Conservation (phyloP, 371 early-diverging fungal genomes). For the Actinomortierella wolfii region DNA sequence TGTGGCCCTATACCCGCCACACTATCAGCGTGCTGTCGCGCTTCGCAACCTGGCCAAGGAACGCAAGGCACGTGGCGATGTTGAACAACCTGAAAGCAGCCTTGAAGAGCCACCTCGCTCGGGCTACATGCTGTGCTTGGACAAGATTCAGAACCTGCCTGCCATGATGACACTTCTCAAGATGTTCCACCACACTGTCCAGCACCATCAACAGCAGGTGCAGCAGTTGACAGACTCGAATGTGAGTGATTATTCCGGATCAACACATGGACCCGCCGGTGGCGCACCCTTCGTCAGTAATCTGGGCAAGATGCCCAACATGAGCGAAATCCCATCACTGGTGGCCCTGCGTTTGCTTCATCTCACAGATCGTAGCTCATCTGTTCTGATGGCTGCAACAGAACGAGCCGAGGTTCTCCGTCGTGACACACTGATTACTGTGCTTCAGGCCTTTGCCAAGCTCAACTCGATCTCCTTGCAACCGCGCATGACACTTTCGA, state of each 20-base stretch:
- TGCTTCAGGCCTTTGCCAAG: constrained; percentile 82
- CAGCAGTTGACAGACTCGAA: not conserved
- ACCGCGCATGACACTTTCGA: constrained; percentile 48
- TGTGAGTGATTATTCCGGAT: not conserved
- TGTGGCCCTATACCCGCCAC: constrained; percentile 62
- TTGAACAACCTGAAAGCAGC: not conserved
- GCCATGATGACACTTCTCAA: constrained; percentile 70
- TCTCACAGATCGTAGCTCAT: constrained; percentile 76
- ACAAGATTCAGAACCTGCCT: constrained; percentile 71
- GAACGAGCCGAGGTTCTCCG: constrained; percentile 64
- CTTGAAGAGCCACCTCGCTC: constrained; percentile 6
- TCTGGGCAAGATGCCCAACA: too few relatives aligned
- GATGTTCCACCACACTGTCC: too few relatives aligned
- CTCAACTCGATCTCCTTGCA: constrained; percentile 62
- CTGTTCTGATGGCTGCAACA: constrained; percentile 71
- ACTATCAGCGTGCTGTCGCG: constrained; percentile 51
- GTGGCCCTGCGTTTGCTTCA: constrained; percentile 74
- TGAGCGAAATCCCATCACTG: constrained; percentile 9
- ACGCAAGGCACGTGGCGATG: constrained; percentile 8
- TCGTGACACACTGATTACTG: constrained; percentile 76
- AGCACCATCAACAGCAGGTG: not conserved
- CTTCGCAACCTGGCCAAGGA: constrained; percentile 19
- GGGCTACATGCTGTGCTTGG: constrained; percentile 66
- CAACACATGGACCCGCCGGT: too few relatives aligned
- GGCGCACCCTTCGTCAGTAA: too few relatives aligned